Evolutionary conservation across 129 eudicot genomes (phyloP), one percentile per base, ranked within the genome.

Genomic region (Arctium minus): DNA sequence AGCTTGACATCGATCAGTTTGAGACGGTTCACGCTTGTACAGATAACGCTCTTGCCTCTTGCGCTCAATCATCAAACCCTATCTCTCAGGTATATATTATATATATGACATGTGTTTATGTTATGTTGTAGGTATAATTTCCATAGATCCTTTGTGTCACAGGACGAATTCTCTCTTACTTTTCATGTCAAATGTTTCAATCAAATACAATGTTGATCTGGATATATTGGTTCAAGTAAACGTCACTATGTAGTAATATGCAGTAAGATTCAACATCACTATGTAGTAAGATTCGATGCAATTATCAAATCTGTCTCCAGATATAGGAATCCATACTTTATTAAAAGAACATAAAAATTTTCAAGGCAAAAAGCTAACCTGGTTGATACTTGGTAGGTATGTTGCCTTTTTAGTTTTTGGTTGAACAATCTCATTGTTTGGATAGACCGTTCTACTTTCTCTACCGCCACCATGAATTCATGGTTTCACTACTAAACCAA

Each of bases 1-100:
- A 91, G 84, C 99, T 96, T 75, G 92, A 89, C 69, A 86, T 91
- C 62, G 87, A 79, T 81, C 99, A 96, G 93, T 96, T 96, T 67
- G 74, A 83, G 86, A 91, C 93, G 37, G 88, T 96, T 53, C 93
- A 85, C 27, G 75, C 93, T 64, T 96, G 99, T 81, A 79, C 78
- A 3, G 87, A 88, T 74, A 86, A 87, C 76, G 85, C 91, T 4
- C 83, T 84, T 77, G 4, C 33, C 31, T n/a, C 77, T 39, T 87
- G 87, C 29, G 85, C 72, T 56, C 77, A 81, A 18, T 82, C 88
- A 27, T 65, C 73, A 74, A 86, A 84, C 17, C 72, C 27, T 13
- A 72, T 79, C 78, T 40, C 86, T 80, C 81, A 92, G 96, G 97
- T 93, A 80, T 15, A 11, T 60, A 50, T 4, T 53, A 5, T 65